Base-by-base conservation (phyloP, 2,329 filamentous ascomycete genomes). In the Bipolaris oryzae region DNA sequence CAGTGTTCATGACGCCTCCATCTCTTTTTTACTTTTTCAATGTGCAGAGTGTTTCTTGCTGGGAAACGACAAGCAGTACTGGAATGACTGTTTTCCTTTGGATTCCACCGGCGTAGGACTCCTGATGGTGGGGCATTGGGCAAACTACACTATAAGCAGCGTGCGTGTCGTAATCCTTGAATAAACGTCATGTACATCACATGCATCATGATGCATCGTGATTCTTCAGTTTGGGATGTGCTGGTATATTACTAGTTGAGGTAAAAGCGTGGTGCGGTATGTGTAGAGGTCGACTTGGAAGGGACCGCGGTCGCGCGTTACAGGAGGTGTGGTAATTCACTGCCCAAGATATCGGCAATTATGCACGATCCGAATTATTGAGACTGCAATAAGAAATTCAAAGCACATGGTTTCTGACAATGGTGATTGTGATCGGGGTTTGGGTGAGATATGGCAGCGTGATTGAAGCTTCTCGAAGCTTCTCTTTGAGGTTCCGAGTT, bases 391-490 rank as follows among this genome's bases (percentile, higher is more conserved):
- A 43, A 18, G 23, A 33, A 37, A 11, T 23, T 5, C 28, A 3
- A 33, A 31, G 35, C 11, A 16, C 25, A 33, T 38, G 15, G 31
- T 48, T 3, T 18, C 35, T 41, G 23, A 16, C 16, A 38, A 46
- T 5, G 15, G n/a, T 16, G n/a, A 23, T 38, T 47, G 50, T 52
- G 13, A 34, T 48, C n/a, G 39, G 10, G 23, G 10, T 4, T 37
- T 41, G 13, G 53, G 41, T 16, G 37, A 41, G 53, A 43, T 39
- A 37, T 35, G 23, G 43, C 34, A 53, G 46, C 34, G 54, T 48
- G 28, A 39, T 49, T 53, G 71, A 74, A 77, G 60, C 55, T 77
- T 77, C 75, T 71, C 54, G 75, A 76, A 76, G 57, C 67, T 76
- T 75, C 73, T 50, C 62, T 59, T 46, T 55, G 38, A 35, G 16